Conservation (phyloP, 2,329 filamentous ascomycete species). For the Cladosporium velox region DNA sequence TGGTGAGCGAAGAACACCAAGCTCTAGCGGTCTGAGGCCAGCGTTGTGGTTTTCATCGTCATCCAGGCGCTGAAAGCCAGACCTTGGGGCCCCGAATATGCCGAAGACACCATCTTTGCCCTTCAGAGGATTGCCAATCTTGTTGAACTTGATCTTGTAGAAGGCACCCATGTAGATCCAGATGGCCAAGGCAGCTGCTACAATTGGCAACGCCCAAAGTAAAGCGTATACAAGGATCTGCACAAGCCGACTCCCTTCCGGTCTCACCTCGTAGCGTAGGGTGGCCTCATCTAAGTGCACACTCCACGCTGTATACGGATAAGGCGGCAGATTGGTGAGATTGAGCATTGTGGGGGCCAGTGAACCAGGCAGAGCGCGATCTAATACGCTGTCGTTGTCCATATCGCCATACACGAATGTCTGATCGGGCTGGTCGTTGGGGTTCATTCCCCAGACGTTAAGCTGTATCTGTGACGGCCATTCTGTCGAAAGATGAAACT, state of each 20-base stretch:
- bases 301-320: constrained; percentile 58
- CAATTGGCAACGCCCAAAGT: constrained; percentile 55
- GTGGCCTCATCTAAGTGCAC: constrained; percentile 58
- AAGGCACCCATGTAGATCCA: constrained; percentile 63
- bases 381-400: constrained; percentile 62
- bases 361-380: constrained; percentile 57
- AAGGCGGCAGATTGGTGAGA: constrained; percentile 53
- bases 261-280: constrained; percentile 54
- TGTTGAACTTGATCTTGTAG: constrained; percentile 65
- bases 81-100: neutral
- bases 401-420: constrained; percentile 62
- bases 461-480: constrained; percentile 64
- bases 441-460: constrained; percentile 68
- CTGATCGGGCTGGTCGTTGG: constrained; percentile 62
- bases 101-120: constrained; percentile 36
- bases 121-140: constrained; percentile 55
- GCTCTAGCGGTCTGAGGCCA: constrained; percentile 3
- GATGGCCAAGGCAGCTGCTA: constrained; percentile 52
- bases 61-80: constrained; percentile 25
- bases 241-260: constrained; percentile 54
- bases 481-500: constrained; percentile 62
- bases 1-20: constrained; percentile 21
- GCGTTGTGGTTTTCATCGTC: constrained; percentile 12
- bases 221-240: constrained; percentile 59
- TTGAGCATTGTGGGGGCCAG: constrained; percentile 66